Evolutionary conservation across 176 grass and related monocot genomes (phyloP), one percentile per base, ranked within the genome.

Genomic region (Carex scoparia): DNA sequence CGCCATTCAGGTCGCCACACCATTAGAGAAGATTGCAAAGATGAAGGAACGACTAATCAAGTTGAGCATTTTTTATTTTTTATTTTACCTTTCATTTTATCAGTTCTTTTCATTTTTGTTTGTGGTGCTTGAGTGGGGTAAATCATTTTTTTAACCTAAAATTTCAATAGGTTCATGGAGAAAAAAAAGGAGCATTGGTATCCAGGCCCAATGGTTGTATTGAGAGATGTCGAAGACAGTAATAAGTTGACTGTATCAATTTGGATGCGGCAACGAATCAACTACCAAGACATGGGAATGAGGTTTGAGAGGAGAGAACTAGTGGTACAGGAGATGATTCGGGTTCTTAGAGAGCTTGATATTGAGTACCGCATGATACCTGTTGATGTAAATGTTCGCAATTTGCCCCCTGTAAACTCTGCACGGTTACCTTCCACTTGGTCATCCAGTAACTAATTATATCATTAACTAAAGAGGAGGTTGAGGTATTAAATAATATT

Each of bases 121-220:
- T 8, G 10, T 55, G 11, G 56, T 32, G 48, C 49, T 77, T 9
- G 1, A 9, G 49, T 54, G 49, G 4, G 23, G 35, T 19, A 33
- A 78, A 9, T 69, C 27, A 53, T 49, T 40, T 40, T 40, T 40
- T 61, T 7, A 35, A 49, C 13, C 60, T 42, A 14, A 55, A 37
- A 3, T 61, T 40, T 81, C 30, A 80, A 85, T 84, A 95, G 95
- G 37, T 98, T 88, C 65, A 89, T 98, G 75, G 89, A 92, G 85
- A 98, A 89, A 84, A 95, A 98, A 87, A 98, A 89, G 86, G 95
- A 98, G 49, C 93, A 98, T 2, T 95, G 95, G 95, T 95, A 98
- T 82, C 95, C 93, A n/a, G 69, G 83, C 5, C 85, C 93, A 2
- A 86, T 85, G 61, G 88, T 98, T 35, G 93, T 95, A 35, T 87